A percentile compares a stretch with the other conserved stretches of the same genome.
Conservation (phyloP, 2,329 filamentous ascomycete species). For the Phaeosphaeria sp. region DNA sequence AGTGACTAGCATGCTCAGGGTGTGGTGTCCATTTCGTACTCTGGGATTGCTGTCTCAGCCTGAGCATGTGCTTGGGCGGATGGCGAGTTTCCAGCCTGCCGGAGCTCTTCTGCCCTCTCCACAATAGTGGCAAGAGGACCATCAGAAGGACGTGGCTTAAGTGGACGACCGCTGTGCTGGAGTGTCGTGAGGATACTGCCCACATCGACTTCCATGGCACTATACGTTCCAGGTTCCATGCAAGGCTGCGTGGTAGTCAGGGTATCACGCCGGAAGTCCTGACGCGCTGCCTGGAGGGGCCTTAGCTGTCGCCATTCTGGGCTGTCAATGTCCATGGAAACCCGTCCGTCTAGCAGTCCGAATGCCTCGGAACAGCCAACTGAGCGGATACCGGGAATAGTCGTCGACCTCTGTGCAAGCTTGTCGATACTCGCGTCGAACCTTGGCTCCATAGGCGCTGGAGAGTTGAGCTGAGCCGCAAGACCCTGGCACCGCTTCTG, state of each 20-base stretch:
- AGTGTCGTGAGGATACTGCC: conserved; percentile 46
- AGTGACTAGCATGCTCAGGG: neutral
- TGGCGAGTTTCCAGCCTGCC: conserved; percentile 31
- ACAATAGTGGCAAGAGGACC: conserved; percentile 38
- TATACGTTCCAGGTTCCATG: conserved; percentile 39
- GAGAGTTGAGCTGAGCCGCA: conserved; percentile 29
- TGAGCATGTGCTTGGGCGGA: conserved; percentile 8
- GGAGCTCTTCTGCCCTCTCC: conserved; percentile 34
- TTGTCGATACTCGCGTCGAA: conserved; percentile 28
- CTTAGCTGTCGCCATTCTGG: conserved; percentile 43
- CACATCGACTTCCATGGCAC: conserved; percentile 45
- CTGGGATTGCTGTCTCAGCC: conserved; percentile 6
- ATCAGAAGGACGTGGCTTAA: conserved; percentile 38
- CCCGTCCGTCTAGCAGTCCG: conserved; percentile 42
- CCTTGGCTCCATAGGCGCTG: conserved; percentile 38
- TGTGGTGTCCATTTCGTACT: conserved; percentile 7
- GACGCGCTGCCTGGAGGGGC: conserved; percentile 23
- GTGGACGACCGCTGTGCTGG: conserved; percentile 35
- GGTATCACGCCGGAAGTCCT: conserved; percentile 25
- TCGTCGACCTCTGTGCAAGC: conserved; percentile 9
- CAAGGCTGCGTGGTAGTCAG: conserved; percentile 30
- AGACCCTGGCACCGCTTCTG: conserved; percentile 44
- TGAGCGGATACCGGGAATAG: conserved; percentile 23
- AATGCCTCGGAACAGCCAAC: conserved; percentile 48
- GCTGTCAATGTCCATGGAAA: conserved; percentile 36